phyloP scores from a whole-genome alignment of 225 moss, liverwort and hornwort genomes.

The Bryoerythrophyllum caledonicum region DNA sequence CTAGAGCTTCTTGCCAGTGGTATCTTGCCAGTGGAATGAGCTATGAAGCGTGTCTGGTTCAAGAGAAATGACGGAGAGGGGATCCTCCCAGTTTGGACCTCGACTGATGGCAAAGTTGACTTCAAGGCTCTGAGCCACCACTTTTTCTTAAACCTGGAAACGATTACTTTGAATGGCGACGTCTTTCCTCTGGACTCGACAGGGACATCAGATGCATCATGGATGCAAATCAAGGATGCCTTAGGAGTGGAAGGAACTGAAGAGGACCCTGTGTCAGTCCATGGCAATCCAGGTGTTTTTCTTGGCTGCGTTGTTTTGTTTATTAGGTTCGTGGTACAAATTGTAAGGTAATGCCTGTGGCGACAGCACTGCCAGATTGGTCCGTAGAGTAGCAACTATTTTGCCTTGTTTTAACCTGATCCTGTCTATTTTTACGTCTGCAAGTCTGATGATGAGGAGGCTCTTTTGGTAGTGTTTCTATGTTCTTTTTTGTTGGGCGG shows the following conservation, averaged over 20 bases:
- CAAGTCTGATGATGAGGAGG: no score
- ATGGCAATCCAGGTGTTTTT: no score
- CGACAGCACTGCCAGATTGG: no score
- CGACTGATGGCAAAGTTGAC: conserved; percentile 8
- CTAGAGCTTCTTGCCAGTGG: not conserved
- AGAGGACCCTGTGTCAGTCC: not conserved
- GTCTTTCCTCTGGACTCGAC: conserved; percentile 1
- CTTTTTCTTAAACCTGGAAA: conserved; percentile 3
- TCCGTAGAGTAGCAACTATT: no score
- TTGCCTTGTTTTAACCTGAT: no score
- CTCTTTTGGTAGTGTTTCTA: no score
- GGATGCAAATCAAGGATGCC: conserved; percentile 8
- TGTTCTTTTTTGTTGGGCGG: no score
- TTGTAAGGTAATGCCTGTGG: no score
- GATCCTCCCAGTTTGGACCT: not conserved
- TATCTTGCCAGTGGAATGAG: not conserved
- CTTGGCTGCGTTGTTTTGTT: no score
- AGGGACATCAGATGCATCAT: not conserved
- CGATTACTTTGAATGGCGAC: not conserved
- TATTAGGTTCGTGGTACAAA: no score
- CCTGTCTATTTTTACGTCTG: no score
- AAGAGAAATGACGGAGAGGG: conserved; percentile 6
- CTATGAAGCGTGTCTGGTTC: conserved; percentile 12
- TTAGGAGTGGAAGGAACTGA: not conserved
- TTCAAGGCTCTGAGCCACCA: conserved; percentile 1